Evolutionary conservation across 139 green algal species (phyloP), one percentile per base, ranked within the genome.

Genomic region (Chlorella sp.): DNA sequence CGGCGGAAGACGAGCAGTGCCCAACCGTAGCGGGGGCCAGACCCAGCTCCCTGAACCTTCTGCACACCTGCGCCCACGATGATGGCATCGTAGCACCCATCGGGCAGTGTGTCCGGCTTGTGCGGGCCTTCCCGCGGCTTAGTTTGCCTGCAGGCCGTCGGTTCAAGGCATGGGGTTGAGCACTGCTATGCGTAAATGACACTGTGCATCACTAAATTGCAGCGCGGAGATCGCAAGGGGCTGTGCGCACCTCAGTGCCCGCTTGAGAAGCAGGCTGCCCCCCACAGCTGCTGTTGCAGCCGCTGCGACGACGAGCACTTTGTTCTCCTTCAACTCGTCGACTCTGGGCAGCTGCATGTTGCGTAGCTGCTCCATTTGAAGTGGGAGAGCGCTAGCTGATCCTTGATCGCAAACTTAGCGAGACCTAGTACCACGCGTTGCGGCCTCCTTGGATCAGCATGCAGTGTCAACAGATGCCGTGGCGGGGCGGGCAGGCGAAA

Each of bases 31-130:
- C 57, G 53, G 81, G 26, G 28, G 48, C 48, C 48, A 16, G 48
- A 40, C 28, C 40, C 53, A 68, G 48, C 48, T 18, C 19, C 80
- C 3, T 39, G 18, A 34, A 3, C 84, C 37, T 30, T 24, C 39
- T 0, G 21, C 60, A 14, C 68, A 93, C 91, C 91, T 57, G 96
- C 95, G 40, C 97, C 97, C 3, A 99, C 96, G 73, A 99, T 97
- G 36, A 98, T 93, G 11, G 92, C 95, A 78, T 98, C 96, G 81
- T 96, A 98, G 5, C 93, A 93, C 83, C 93, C 96, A 34, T 89
- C 85, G 40, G 85, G 96, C 61, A 98, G 95, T 9, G 93, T 95
- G 53, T 81, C 84, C 12, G 90, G 69, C 16, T 93, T 90, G 89
- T 94, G 97, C 1, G 88, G 91, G 40, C 96, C 96, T 0, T 64